Evolutionary conservation across 495 filamentous ascomycete genomes (phyloP), one percentile per base, ranked within the genome.

Genomic region (Ascobolus immersus): DNA sequence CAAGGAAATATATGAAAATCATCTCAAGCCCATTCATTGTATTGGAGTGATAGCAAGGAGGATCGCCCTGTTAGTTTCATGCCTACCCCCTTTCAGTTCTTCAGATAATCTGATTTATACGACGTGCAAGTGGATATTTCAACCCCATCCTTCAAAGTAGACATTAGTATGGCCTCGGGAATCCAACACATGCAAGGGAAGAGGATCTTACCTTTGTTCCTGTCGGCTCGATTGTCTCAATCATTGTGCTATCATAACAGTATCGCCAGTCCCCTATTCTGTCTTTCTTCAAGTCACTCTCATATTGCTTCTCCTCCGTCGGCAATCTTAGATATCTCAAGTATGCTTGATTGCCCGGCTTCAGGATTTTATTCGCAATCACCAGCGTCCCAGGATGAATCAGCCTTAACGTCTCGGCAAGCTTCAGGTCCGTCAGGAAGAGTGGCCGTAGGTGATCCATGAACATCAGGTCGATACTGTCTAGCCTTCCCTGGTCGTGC

Each of bases 301-400:
- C 42, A 21, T 52, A 44, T 5, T 48, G 54, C 51, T 71, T 67
- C 42, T 67, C 52, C 17, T 54, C 41, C 2, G 63, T 55, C 24
- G 51, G 62, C 35, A 59, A 62, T 17, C 67, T 50, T 4, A 76
- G 71, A 39, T 71, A 77, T 42, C 66, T 54, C 35, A 73, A 46
- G 51, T 80, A 82, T 8, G 61, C 62, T n/a, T 74, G 74, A 42
- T 78, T 78, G 0, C 73, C 75, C 0, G 74, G 76, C 34, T 62
- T 58, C 14, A 79, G 53, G 12, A 79, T 68, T 50, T 84, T 81
- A 45, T 84, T 75, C 0, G 73, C 76, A 0, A 61, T 67, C 15
- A 77, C 40, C 7, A 80, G 60, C 1, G 67, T 66, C 9, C 68
- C 71, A 0, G 53, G 52, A 1, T 53, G 55, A 23, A 84, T 56